Conservation (phyloP, 2,329 filamentous ascomycete species). For the Aspergillus awamori region DNA sequence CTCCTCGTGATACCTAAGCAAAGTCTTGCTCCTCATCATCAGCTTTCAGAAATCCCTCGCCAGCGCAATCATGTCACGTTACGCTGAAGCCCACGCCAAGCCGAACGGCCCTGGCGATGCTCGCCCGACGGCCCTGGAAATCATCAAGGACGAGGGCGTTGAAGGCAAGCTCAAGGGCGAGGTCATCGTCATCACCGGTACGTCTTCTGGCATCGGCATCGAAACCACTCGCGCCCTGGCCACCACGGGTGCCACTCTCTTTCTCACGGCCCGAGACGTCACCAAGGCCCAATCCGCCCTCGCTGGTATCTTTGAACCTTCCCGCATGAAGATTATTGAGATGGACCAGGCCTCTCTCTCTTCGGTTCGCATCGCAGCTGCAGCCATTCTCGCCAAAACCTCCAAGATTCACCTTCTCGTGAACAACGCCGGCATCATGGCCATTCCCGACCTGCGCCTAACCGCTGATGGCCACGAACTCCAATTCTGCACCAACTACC, state of each 20-base stretch:
- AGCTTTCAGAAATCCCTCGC: no score
- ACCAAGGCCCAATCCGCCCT: constrained; percentile 35
- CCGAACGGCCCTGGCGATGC: constrained; percentile 10
- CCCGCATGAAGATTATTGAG: constrained; percentile 21
- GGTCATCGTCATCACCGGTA: constrained; percentile 20
- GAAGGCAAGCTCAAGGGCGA: constrained; percentile 19
- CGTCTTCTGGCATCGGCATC: constrained; percentile 45
- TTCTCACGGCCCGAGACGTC: constrained; percentile 39
- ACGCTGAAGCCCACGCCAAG: neutral
- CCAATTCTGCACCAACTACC: constrained; percentile 57
- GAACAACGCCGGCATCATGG: constrained; percentile 52
- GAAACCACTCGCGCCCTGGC: constrained; percentile 50
- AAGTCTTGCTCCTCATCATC: no score
- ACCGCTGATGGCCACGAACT: constrained; percentile 48
- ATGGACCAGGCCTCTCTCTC: constrained; percentile 10
- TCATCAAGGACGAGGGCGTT: constrained; percentile 25
- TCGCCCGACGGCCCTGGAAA: constrained; percentile 14
- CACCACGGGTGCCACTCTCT: constrained; percentile 37
- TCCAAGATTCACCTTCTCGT: constrained; percentile 35
- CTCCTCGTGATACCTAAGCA: no score
- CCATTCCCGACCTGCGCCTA: constrained; percentile 27
- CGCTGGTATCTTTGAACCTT: constrained; percentile 21
- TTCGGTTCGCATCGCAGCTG: constrained; percentile 3
- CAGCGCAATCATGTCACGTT: neutral
- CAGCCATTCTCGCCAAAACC: constrained; percentile 13